phyloP scores from a whole-genome alignment of 2,329 filamentous ascomycete genomes.

The Rhynchosporium secalis region DNA sequence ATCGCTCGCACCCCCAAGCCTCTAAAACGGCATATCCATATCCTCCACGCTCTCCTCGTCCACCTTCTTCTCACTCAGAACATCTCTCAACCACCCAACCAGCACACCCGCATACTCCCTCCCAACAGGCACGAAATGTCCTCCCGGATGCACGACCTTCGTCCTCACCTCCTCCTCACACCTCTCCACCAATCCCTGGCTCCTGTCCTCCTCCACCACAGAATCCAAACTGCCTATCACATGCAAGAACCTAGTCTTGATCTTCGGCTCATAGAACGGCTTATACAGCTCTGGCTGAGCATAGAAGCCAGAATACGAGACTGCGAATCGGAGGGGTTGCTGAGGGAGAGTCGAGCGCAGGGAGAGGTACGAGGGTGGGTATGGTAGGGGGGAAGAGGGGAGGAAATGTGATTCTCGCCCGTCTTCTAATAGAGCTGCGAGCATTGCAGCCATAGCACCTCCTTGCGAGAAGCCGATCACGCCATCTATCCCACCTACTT shows the following conservation, averaged over 20 bases:
- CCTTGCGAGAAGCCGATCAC: constrained; percentile 84
- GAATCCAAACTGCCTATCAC: constrained; percentile 82
- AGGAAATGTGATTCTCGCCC: constrained; percentile 47
- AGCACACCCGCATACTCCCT: constrained; percentile 79
- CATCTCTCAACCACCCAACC: constrained; percentile 62
- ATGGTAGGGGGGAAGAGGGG: constrained; percentile 47
- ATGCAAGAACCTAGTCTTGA: constrained; percentile 77
- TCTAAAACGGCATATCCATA: constrained; percentile 67
- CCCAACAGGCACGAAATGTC: constrained; percentile 83
- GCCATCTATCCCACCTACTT: constrained; percentile 70
- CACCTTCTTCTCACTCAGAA: constrained; percentile 44
- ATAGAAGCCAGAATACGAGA: constrained; percentile 76
- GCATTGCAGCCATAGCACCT: constrained; percentile 68
- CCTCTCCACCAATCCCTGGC: constrained; percentile 64
- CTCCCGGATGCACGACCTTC: constrained; percentile 73
- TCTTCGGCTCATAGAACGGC: constrained; percentile 73
- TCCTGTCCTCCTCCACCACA: constrained; percentile 79
- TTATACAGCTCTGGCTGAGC: constrained; percentile 61
- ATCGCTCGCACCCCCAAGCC: neutral
- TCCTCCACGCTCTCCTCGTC: constrained; percentile 64
- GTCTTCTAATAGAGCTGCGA: constrained; percentile 70
- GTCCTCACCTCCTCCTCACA: constrained; percentile 56
- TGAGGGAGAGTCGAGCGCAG: constrained; percentile 35
- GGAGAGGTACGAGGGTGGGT: constrained; percentile 45
- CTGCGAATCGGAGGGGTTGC: constrained; percentile 65